A percentile compares a stretch with the other conserved stretches of the same genome.
phyloP scores from a whole-genome alignment of 345 rosid species.

The Kernera saxatilis region DNA sequence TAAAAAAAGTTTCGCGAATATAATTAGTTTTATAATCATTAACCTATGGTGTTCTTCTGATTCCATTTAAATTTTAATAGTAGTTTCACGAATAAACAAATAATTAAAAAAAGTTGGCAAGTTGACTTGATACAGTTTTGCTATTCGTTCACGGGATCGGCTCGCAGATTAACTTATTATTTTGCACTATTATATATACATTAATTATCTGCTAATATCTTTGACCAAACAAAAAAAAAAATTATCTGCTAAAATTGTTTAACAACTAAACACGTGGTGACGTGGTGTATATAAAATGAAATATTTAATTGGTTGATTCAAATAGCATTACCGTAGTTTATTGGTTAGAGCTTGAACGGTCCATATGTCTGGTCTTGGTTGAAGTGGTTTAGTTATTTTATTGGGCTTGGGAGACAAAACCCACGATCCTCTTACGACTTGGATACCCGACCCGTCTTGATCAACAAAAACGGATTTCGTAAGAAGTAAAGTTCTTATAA shows the following conservation, averaged over 20 bases:
- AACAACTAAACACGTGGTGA: constrained; percentile 17
- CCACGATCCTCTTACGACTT: neutral
- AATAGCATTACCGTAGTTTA: neutral
- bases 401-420: neutral
- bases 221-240: too few relatives aligned
- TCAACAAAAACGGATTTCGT: neutral
- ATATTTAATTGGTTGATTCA: neutral
- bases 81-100: neutral
- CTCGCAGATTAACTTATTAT: neutral
- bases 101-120: neutral
- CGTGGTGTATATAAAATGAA: neutral
- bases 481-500: neutral
- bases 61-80: neutral
- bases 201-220: neutral
- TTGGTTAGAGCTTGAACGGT: neutral
- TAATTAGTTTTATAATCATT: too few relatives aligned
- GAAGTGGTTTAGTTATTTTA: neutral
- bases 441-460: neutral
- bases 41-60: neutral
- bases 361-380: too few relatives aligned
- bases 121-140: constrained; percentile 7
- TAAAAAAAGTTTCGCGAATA: neutral
- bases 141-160: neutral
- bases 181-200: neutral
- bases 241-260: too few relatives aligned